Conservation (phyloP, 495 filamentous ascomycete species). For the Aspergillus nanangensis region DNA sequence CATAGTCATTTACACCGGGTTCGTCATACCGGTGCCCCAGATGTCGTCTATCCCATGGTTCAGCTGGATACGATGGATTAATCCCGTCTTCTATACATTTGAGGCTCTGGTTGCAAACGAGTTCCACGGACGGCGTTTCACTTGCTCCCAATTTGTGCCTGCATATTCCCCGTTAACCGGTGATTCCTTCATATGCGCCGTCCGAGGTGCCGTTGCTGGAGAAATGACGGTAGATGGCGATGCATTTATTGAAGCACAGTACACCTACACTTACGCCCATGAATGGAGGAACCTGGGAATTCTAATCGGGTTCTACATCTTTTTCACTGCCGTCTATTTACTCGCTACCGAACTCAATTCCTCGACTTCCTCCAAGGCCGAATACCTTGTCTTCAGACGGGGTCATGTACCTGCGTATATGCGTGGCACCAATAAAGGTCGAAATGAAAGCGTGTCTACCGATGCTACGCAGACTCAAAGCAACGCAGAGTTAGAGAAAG, state of each 20-base stretch:
- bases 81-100: slow-evolving; percentile 42
- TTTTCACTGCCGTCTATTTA: slow-evolving; percentile 52
- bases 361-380: slow-evolving; percentile 36
- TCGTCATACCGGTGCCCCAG: slow-evolving; percentile 39
- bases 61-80: slow-evolving; percentile 45
- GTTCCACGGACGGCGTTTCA: slow-evolving; percentile 50
- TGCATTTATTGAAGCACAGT: slow-evolving; percentile 50
- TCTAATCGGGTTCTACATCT: slow-evolving; percentile 57
- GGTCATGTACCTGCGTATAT: slow-evolving; percentile 34
- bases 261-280: slow-evolving; percentile 51
- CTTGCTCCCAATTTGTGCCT: slow-evolving; percentile 48
- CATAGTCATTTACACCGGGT: slow-evolving; percentile 46
- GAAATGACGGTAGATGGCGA: slow-evolving; percentile 48
- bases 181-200: slow-evolving; percentile 43
- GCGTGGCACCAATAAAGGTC: slow-evolving; percentile 25
- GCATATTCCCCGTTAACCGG: slow-evolving; percentile 45
- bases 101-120: slow-evolving; percentile 49
- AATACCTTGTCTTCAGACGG: slow-evolving; percentile 38
- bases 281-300: slow-evolving; percentile 67
- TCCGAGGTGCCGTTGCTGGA: slow-evolving; percentile 52
- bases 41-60: slow-evolving; percentile 47
- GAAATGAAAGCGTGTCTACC: slow-evolving; percentile 10
- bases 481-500: slow-evolving; percentile 17
- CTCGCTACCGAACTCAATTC: slow-evolving; percentile 43
- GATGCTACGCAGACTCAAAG: slow-evolving; percentile 11